A percentile compares a stretch with the other conserved stretches of the same genome.
Evolutionary conservation across 106 monocot genomes (phyloP).

Genomic region (Cymbidium sinense): DNA sequence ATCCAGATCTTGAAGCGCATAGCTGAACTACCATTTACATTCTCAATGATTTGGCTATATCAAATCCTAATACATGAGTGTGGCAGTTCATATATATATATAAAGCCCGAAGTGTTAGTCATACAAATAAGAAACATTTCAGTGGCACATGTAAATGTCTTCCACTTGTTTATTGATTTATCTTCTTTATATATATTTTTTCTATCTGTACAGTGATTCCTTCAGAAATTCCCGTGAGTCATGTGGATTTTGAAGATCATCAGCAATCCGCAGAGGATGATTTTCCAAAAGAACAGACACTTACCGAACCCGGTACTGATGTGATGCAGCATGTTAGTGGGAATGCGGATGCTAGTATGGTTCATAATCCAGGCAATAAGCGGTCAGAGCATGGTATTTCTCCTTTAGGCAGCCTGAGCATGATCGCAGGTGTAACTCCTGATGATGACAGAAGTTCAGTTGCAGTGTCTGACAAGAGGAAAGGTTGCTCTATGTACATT

Average conservation of each 20-base stretch:
- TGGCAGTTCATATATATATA: too few relatives aligned
- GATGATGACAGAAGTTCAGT: neutral
- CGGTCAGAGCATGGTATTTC: neutral
- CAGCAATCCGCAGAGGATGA: constrained; percentile 6
- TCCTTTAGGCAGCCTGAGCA: neutral
- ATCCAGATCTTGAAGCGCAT: too few relatives aligned
- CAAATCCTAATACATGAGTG: too few relatives aligned
- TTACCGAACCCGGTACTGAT: neutral
- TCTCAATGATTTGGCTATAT: too few relatives aligned
- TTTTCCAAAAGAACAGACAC: neutral
- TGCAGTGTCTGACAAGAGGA: neutral
- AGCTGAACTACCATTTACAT: too few relatives aligned
- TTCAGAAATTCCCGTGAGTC: neutral
- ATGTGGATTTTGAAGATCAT: neutral
- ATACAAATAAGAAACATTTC: too few relatives aligned
- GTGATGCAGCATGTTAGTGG: neutral
- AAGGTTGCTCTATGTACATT: neutral
- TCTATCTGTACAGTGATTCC: neutral
- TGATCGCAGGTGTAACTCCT: neutral
- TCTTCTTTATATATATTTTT: neutral
- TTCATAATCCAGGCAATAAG: neutral
- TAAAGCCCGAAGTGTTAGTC: neutral
- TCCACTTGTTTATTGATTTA: neutral
- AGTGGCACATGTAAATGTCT: too few relatives aligned
- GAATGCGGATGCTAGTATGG: neutral